These are phyloP conservation scores for Cutaneotrichosporon mucoides DNA, from an alignment of 1,284 basidiomycete genomes.

Conservation along the genomic window DNA sequence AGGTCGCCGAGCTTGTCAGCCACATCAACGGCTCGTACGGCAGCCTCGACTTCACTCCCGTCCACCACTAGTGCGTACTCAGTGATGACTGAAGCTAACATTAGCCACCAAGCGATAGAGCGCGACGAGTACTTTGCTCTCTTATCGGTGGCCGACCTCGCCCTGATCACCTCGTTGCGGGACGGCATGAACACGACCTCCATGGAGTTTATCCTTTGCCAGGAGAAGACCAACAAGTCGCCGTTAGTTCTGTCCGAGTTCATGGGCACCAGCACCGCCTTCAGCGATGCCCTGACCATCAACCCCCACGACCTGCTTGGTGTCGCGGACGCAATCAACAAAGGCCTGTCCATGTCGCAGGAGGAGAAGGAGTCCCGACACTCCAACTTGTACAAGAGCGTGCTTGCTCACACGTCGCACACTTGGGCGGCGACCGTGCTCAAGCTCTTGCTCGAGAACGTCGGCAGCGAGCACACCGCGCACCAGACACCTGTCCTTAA, in stretches of 20 bases:
- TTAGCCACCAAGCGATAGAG: constrained; percentile 91
- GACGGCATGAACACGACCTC: constrained; percentile 99
- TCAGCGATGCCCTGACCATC: constrained; percentile 48
- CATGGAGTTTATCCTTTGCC: constrained; percentile 97
- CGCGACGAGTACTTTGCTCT: constrained; percentile 98
- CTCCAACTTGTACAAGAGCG: constrained; percentile 69
- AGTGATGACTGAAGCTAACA: constrained; percentile 5
- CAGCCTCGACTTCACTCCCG: constrained; percentile 90
- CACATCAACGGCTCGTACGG: constrained; percentile 98
- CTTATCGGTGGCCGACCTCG: constrained; percentile 90
- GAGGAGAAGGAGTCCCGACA: constrained; percentile 77
- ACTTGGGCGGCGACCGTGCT: constrained; percentile 92
- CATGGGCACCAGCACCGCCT: constrained; percentile 71
- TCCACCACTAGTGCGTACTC: constrained; percentile 83
- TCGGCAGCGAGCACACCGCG: constrained; percentile 75
- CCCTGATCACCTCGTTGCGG: constrained; percentile 89
- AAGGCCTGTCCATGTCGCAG: constrained; percentile 74
- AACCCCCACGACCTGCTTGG: constrained; percentile 59
- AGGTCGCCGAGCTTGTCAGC: constrained; percentile 90
- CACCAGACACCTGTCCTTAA: constrained; percentile 83
- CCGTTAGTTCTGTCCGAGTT: constrained; percentile 93
- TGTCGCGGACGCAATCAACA: constrained; percentile 90
- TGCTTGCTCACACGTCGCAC: constrained; percentile 89
- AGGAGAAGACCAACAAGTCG: constrained; percentile 70
- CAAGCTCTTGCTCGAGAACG: constrained; percentile 79